phyloP scores from a whole-genome alignment of 2,329 filamentous ascomycete species.

The Stagonosporopsis rhizophila region DNA sequence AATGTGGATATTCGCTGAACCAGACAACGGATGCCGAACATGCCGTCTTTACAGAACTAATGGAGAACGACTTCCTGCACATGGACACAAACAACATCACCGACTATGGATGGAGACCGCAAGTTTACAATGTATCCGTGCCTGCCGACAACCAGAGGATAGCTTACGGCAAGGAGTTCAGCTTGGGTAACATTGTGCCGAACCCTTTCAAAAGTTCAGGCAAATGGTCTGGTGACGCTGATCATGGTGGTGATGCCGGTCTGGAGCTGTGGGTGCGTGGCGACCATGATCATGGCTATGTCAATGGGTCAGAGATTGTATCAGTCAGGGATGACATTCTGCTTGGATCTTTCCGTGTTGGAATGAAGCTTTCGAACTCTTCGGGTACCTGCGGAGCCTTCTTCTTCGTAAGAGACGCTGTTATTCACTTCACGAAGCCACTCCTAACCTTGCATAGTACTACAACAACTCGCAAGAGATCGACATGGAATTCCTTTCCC shows the following conservation, averaged over 20 bases:
- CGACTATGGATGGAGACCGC: constrained; percentile 66
- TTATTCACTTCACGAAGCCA: not conserved
- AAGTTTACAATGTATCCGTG: constrained; percentile 69
- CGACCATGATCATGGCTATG: constrained; percentile 55
- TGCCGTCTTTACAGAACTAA: constrained; percentile 69
- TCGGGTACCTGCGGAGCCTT: constrained; percentile 78
- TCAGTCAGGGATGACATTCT: constrained; percentile 66
- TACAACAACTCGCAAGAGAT: constrained; percentile 81
- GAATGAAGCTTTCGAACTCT: constrained; percentile 67
- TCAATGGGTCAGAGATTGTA: constrained; percentile 71
- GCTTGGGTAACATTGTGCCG: constrained; percentile 63
- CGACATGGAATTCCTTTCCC: constrained; percentile 79
- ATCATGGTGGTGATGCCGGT: constrained; percentile 52
- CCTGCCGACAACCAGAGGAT: constrained; percentile 63
- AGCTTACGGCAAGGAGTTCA: constrained; percentile 70
- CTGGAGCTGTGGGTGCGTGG: constrained; percentile 50
- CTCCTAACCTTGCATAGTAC: constrained; percentile 60
- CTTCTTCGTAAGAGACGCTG: constrained; percentile 69
- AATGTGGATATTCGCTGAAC: constrained; percentile 73
- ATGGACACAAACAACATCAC: constrained; percentile 57
- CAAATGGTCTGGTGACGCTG: constrained; percentile 55
- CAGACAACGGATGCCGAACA: constrained; percentile 50
- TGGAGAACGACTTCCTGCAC: constrained; percentile 76
- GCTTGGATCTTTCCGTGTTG: constrained; percentile 74
- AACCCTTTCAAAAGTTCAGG: constrained; percentile 57